These are phyloP conservation scores for Colletotrichum magnum DNA, from an alignment of 2,329 filamentous ascomycete genomes.

Conservation along the genomic window DNA sequence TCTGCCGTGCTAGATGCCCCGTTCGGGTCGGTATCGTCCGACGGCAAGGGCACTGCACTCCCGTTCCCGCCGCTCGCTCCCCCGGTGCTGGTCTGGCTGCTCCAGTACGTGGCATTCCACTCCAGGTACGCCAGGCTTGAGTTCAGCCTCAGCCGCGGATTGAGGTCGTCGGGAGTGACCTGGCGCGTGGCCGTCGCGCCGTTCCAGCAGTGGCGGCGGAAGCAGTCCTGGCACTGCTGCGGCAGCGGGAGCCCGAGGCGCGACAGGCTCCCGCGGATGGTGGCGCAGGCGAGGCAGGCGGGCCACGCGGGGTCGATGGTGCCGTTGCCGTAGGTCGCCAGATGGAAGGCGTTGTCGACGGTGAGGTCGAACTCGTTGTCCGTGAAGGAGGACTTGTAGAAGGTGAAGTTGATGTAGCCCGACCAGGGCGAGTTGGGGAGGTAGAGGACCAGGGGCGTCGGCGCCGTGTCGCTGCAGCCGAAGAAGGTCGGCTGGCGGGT, in stretches of 20 bases:
- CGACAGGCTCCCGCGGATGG: conserved; percentile 78
- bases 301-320: conserved; percentile 80
- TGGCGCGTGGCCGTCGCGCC: conserved; percentile 37
- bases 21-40: not conserved
- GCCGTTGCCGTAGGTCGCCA: conserved; percentile 82
- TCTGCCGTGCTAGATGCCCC: conserved; percentile 4
- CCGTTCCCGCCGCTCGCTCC: not conserved
- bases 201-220: conserved; percentile 47
- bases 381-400: conserved; percentile 44
- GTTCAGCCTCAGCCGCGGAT: conserved; percentile 43
- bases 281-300: conserved; percentile 85
- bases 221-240: conserved; percentile 45
- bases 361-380: conserved; percentile 44
- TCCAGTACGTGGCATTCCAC: conserved; percentile 44
- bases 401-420: conserved; percentile 47
- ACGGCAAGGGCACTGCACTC: not conserved
- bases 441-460: conserved; percentile 47
- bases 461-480: conserved; percentile 44
- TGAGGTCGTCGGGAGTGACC: conserved; percentile 40
- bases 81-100: conserved; percentile 5
- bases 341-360: conserved; percentile 79
- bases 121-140: conserved; percentile 42
- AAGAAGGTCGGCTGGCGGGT: conserved; percentile 48
- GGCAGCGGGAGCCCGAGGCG: conserved; percentile 42
- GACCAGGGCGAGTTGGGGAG: conserved; percentile 49